Conservation (phyloP, 1,284 basidiomycete genomes). For the Irpex sp. region DNA sequence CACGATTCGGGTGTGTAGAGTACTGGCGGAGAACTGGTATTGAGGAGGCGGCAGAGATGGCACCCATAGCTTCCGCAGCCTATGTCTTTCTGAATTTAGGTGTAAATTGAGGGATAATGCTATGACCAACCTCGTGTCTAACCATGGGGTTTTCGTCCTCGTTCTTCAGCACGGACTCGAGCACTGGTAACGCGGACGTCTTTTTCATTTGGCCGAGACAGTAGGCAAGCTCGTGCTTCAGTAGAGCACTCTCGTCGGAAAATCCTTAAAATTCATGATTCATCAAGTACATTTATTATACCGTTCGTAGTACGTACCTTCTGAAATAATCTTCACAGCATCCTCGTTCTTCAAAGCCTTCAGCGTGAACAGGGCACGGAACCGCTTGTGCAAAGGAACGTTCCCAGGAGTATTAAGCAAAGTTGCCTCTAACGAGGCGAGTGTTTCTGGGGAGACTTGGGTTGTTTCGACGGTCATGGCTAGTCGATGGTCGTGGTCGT, state of each 20-base stretch:
- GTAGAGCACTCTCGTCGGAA: conserved; percentile 81
- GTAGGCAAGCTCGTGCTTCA: conserved; percentile 98
- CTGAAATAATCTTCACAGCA: conserved; percentile 83
- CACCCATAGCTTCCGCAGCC: conserved; percentile 98
- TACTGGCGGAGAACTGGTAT: conserved; percentile 75
- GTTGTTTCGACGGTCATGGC: conserved; percentile 27
- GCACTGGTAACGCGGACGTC: conserved; percentile 70
- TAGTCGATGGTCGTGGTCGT: not conserved
- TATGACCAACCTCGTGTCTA: conserved; percentile 79
- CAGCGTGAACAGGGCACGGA: conserved; percentile 91
- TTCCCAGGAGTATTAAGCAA: conserved; percentile 77
- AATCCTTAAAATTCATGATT: conserved; percentile 56
- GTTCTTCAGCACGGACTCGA: conserved; percentile 76
- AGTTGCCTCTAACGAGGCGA: conserved; percentile 54
- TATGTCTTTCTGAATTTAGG: conserved; percentile 25
- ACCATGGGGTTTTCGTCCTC: conserved; percentile 92
- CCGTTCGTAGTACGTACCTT: conserved; percentile 45
- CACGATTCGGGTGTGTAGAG: conserved; percentile 69
- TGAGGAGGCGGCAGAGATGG: conserved; percentile 73
- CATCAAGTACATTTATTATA: not conserved
- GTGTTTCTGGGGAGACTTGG: conserved; percentile 20
- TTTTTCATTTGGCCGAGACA: conserved; percentile 92
- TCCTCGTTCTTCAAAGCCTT: conserved; percentile 82
- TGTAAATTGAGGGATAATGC: not conserved
- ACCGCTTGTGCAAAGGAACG: conserved; percentile 84